Percentiles rank a stretch among this genome's conserved stretches.
Conservation (phyloP, 1,139 yeast species). For the Tardiomyces depauwii region DNA sequence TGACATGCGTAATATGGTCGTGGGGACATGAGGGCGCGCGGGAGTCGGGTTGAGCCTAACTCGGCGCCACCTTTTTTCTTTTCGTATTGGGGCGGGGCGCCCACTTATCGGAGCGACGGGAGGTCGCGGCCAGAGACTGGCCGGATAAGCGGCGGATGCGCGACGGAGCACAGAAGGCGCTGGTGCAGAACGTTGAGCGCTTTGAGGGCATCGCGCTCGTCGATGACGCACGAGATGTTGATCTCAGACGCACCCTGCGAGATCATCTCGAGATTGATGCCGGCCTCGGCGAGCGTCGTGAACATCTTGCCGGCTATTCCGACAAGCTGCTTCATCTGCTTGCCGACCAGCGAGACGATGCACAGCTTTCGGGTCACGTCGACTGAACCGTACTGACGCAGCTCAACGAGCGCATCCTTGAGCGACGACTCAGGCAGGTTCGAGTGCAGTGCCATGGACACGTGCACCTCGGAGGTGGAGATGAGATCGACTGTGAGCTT, state of each 20-base stretch:
- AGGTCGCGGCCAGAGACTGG: no score
- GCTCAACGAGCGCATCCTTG: conserved; percentile 60
- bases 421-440: conserved; percentile 47
- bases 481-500: conserved; percentile 88
- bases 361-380: conserved; percentile 83
- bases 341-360: conserved; percentile 88
- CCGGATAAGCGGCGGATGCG: no score
- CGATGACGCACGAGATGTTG: conserved; percentile 89
- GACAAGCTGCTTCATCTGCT: conserved; percentile 90
- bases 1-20: no score
- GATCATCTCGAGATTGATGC: conserved; percentile 93
- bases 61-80: no score
- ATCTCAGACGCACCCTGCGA: conserved; percentile 98
- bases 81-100: no score
- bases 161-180: conserved; percentile 35
- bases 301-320: conserved; percentile 98
- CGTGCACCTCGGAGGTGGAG: conserved; percentile 95
- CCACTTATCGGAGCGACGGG: no score
- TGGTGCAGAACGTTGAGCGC: conserved; percentile 84
- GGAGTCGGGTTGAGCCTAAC: no score
- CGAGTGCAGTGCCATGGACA: conserved; percentile 91
- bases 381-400: conserved; percentile 73
- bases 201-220: conserved; percentile 67
- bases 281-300: conserved; percentile 84
- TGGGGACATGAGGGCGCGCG: no score